Percentiles rank a stretch among this genome's conserved stretches.
Conservation (phyloP, 2,329 filamentous ascomycete species). For the Simplicillium sp. region DNA sequence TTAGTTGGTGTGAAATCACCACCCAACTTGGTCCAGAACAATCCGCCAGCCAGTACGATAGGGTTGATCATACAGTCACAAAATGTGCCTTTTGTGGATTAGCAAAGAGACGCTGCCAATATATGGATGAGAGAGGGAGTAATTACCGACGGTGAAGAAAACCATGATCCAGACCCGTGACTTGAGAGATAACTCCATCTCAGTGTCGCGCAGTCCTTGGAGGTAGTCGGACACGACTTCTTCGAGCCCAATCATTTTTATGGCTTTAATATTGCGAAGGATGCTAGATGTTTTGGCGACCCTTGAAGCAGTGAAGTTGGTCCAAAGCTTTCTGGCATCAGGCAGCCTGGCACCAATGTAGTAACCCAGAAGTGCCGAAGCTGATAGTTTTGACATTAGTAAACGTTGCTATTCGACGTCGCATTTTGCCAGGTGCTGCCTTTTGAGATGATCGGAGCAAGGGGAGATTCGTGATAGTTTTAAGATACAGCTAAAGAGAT, state of each 20-base stretch:
- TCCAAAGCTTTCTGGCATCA: not conserved
- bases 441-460: too few species aligned
- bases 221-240: not conserved
- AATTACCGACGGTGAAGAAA: not conserved
- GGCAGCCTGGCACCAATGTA: too few species aligned
- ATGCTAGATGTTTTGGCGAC: not conserved
- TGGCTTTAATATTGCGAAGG: not conserved
- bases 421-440: too few species aligned
- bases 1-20: not conserved
- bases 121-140: not conserved
- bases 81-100: not conserved
- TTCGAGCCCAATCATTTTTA: not conserved
- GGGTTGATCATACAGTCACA: not conserved
- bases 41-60: not conserved
- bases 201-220: not conserved
- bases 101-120: not conserved
- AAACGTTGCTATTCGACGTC: too few species aligned
- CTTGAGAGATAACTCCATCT: not conserved
- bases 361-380: too few species aligned
- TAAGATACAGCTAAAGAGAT: too few species aligned
- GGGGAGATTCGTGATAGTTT: too few species aligned
- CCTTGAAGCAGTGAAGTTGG: not conserved
- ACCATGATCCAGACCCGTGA: not conserved
- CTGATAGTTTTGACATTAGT: too few species aligned
- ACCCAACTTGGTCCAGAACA: not conserved